phyloP scores from a whole-genome alignment of 2,329 filamentous ascomycete species.

The Incumbomyces lentus region DNA sequence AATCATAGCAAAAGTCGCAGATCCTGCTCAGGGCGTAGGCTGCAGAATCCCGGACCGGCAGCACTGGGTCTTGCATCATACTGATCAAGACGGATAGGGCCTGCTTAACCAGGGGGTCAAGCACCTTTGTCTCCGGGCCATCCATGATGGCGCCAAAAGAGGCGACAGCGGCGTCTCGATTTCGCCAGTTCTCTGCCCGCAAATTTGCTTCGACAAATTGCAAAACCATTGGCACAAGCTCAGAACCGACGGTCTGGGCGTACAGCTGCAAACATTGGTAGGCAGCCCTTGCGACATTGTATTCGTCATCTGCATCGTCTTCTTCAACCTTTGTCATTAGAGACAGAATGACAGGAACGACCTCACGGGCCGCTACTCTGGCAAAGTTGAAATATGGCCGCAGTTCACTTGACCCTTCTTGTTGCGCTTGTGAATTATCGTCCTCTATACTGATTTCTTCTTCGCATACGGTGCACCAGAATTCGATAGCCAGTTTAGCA shows the following conservation, averaged over 20 bases:
- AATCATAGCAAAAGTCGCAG: conserved; percentile 82
- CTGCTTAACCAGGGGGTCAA: conserved; percentile 92
- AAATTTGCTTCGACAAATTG: conserved; percentile 87
- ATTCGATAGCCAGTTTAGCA: conserved; percentile 93
- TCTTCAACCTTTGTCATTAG: conserved; percentile 96
- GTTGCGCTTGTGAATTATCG: conserved; percentile 68
- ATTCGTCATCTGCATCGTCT: conserved; percentile 92
- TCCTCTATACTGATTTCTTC: conserved; percentile 98
- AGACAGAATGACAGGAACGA: conserved; percentile 79
- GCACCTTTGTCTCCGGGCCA: conserved; percentile 81
- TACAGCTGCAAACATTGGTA: conserved; percentile 97
- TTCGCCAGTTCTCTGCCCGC: conserved; percentile 84
- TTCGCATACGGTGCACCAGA: conserved; percentile 99
- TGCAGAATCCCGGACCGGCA: conserved; percentile 91
- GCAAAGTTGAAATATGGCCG: conserved; percentile 94
- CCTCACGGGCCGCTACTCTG: conserved; percentile 81
- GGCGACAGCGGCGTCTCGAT: conserved; percentile 88
- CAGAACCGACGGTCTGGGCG: conserved; percentile 76
- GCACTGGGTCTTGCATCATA: conserved; percentile 80
- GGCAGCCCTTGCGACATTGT: conserved; percentile 87
- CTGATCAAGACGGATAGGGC: conserved; percentile 81
- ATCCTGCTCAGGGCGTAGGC: conserved; percentile 94
- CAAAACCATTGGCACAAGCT: conserved; percentile 77
- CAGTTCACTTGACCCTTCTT: conserved; percentile 70
- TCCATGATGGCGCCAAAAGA: conserved; percentile 99